These are phyloP conservation scores for Skeletonema tropicum DNA, from an alignment of 108 stramenopile species.

Conservation along the genomic window DNA sequence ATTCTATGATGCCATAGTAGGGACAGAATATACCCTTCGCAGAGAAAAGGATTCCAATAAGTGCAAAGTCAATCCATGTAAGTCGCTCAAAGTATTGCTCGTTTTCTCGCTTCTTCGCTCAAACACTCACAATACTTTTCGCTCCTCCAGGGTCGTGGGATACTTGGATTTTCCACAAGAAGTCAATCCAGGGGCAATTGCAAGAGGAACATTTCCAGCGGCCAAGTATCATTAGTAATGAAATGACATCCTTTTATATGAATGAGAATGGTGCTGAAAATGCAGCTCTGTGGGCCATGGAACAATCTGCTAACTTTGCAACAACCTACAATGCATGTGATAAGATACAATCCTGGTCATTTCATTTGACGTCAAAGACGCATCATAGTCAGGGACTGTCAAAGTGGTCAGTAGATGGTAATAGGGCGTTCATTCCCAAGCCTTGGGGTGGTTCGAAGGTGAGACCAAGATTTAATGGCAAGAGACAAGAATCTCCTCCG, in stretches of 20 bases:
- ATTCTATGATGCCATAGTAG: not conserved
- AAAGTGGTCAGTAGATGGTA: not conserved
- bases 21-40: not conserved
- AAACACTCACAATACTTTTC: too few relatives aligned
- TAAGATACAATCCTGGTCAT: not conserved
- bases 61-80: not conserved
- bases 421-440: not conserved
- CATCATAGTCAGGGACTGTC: not conserved
- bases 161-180: not conserved
- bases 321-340: not conserved
- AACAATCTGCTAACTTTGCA: not conserved
- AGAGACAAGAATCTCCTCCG: not conserved
- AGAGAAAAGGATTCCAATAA: not conserved
- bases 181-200: not conserved
- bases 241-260: slow-evolving; percentile 3
- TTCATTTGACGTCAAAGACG: not conserved
- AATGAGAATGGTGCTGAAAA: not conserved
- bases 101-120: too few relatives aligned
- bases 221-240: not conserved
- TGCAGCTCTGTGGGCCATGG: not conserved
- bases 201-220: not conserved
- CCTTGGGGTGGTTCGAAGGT: not conserved
- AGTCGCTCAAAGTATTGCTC: too few relatives aligned
- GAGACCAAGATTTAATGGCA: not conserved
- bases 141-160: not conserved